Conservation (phyloP, 129 eudicot species). For the Artemisia argyi region DNA sequence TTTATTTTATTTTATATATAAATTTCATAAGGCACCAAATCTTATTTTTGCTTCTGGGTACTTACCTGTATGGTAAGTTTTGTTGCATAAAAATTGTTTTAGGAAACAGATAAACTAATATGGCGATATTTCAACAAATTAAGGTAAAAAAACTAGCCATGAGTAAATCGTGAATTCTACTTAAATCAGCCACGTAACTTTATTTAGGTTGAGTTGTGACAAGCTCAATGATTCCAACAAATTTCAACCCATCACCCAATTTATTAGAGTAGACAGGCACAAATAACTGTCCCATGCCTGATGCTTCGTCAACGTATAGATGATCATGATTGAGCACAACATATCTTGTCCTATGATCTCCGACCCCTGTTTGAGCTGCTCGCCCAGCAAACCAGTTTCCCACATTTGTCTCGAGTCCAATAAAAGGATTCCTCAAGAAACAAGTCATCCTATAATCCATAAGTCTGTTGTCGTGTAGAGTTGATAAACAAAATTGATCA, state of each 20-base stretch:
- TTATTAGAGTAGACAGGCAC: too few species aligned
- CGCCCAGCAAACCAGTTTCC: slow-evolving; percentile 8
- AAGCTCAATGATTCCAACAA: too few species aligned
- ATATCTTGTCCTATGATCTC: not conserved
- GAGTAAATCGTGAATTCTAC: not conserved
- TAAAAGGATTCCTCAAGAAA: too few species aligned
- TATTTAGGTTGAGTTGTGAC: not conserved
- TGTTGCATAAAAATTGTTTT: too few species aligned
- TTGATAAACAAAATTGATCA: not conserved
- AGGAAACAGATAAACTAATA: too few species aligned
- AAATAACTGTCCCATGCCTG: not conserved
- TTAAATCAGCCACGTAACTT: not conserved
- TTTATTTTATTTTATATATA: too few species aligned
- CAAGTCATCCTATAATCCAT: slow-evolving; percentile 1
- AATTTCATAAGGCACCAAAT: too few species aligned
- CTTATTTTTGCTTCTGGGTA: too few species aligned
- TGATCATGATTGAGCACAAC: not conserved
- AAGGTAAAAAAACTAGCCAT: too few species aligned
- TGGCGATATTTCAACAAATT: not conserved
- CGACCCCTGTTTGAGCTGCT: too few species aligned
- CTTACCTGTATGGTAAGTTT: too few species aligned
- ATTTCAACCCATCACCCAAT: too few species aligned
- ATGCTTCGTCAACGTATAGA: not conserved
- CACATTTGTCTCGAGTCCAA: not conserved
- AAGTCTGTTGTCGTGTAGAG: not conserved